Conservation (phyloP, 2,329 filamentous ascomycete species). For the Waltergamsia citrina region DNA sequence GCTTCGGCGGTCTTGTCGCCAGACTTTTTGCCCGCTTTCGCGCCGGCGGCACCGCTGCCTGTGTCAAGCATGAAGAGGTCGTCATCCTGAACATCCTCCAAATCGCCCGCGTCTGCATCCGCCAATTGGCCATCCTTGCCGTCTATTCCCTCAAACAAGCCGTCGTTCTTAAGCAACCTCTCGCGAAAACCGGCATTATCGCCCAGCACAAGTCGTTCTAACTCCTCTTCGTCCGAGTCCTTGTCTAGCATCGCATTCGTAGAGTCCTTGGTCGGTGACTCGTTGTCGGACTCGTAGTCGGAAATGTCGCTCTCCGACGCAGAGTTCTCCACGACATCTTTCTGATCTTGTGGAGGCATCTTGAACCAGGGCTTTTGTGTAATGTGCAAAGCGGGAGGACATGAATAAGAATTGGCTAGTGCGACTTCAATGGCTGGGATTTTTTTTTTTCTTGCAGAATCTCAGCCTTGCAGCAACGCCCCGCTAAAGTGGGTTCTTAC, state of each 20-base stretch:
- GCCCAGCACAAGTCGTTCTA: constrained; percentile 83
- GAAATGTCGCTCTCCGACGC: constrained; percentile 19
- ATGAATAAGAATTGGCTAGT: background rate
- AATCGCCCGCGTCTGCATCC: constrained; percentile 40
- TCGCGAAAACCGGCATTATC: constrained; percentile 74
- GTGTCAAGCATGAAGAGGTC: constrained; percentile 82
- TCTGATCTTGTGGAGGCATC: constrained; percentile 21
- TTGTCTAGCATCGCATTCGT: constrained; percentile 42
- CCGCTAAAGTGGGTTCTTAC: constrained; percentile 5
- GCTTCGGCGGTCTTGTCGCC: constrained; percentile 8
- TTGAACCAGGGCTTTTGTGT: constrained; percentile 5
- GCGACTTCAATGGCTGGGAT: background rate
- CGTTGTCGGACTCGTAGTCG: constrained; percentile 17
- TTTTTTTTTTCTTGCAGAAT: constrained; percentile 4
- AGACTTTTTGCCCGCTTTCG: constrained; percentile 17
- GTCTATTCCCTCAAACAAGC: constrained; percentile 27
- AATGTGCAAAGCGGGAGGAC: background rate
- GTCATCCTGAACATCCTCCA: constrained; percentile 62
- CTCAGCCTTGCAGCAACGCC: constrained; percentile 17
- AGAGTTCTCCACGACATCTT: constrained; percentile 13
- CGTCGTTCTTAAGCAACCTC: constrained; percentile 54
- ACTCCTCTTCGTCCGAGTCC: constrained; percentile 73
- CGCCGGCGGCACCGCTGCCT: constrained; percentile 29
- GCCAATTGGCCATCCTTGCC: constrained; percentile 36
- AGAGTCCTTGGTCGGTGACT: constrained; percentile 9